Percentiles rank a stretch among this genome's conserved stretches.
Conservation (phyloP, 257 asterid species). For the Lantana camara region DNA sequence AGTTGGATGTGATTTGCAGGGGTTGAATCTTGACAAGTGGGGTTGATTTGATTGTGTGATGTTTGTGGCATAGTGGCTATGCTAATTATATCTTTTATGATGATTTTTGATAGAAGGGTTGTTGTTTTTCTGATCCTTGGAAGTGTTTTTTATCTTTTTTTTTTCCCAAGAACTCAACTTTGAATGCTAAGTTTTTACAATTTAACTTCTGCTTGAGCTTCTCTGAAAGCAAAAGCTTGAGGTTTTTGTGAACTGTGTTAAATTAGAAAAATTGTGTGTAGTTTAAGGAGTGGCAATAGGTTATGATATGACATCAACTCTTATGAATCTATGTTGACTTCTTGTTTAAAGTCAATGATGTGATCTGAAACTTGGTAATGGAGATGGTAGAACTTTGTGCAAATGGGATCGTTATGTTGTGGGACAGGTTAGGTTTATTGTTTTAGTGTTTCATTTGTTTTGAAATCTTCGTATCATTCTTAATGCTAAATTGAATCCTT, state of each 20-base stretch:
- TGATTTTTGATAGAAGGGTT: too few species aligned
- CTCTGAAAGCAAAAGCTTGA: too few species aligned
- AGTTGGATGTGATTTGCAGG: not conserved
- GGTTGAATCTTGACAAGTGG: too few species aligned
- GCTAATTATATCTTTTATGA: not conserved
- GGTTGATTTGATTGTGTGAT: constrained; percentile 7
- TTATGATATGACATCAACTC: not conserved
- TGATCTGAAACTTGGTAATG: not conserved
- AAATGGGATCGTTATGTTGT: not conserved
- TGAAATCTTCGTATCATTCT: too few species aligned
- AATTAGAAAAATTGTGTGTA: not conserved
- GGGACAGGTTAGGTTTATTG: too few species aligned
- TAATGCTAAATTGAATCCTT: too few species aligned
- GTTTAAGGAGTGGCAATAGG: not conserved
- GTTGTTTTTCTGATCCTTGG: too few species aligned
- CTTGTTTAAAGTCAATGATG: not conserved
- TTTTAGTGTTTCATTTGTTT: too few species aligned
- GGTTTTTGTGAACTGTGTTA: not conserved
- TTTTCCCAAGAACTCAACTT: not conserved
- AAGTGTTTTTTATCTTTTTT: not conserved
- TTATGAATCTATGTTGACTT: not conserved
- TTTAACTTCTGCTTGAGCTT: too few species aligned
- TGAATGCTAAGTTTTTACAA: too few species aligned
- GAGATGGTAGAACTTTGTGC: too few species aligned
- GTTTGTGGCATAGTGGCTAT: not conserved